A percentile compares a stretch with the other conserved stretches of the same genome.
These are phyloP conservation scores for Cubamyces sp. DNA, from an alignment of 768 basidiomycete genomes.

Conservation along the genomic window DNA sequence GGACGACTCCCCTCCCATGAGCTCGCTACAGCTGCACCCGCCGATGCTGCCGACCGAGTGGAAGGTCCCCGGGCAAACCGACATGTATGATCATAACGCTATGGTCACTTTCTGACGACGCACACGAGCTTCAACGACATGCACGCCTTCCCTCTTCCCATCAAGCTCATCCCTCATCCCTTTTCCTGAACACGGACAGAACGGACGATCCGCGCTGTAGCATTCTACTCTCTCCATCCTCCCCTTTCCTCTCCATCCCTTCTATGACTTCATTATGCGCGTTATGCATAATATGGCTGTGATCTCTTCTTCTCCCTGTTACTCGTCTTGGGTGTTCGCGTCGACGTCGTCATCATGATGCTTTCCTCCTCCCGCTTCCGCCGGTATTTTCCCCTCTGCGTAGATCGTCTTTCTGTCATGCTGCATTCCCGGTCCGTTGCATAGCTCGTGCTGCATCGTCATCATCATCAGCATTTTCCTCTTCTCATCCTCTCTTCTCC, in stretches of 20 bases:
- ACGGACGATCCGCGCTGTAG: slow-evolving; percentile 30
- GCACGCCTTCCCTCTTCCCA: slow-evolving; percentile 13
- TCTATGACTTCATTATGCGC: slow-evolving; percentile 22
- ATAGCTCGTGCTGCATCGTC: slow-evolving; percentile 27
- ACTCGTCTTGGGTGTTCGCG: slow-evolving; percentile 15
- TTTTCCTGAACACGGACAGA: slow-evolving; percentile 25
- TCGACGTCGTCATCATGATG: slow-evolving; percentile 22
- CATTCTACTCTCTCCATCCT: slow-evolving; percentile 16
- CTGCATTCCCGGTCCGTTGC: slow-evolving; percentile 27
- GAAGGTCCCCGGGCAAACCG: slow-evolving; percentile 31
- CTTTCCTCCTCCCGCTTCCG: slow-evolving; percentile 17
- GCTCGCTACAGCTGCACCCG: slow-evolving; percentile 37
- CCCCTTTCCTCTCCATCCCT: slow-evolving; percentile 3
- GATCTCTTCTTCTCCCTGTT: slow-evolving; percentile 5
- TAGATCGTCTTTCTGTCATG: slow-evolving; percentile 24
- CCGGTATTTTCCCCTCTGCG: slow-evolving; percentile 14
- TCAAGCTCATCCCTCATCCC: slow-evolving; percentile 14
- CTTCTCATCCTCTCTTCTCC: slow-evolving; percentile 5
- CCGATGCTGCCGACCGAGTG: slow-evolving; percentile 42
- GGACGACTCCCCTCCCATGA: slow-evolving; percentile 38
- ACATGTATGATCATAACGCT: slow-evolving; percentile 39
- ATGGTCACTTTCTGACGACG: slow-evolving; percentile 40
- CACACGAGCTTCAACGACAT: slow-evolving; percentile 17
- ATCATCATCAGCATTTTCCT: slow-evolving; percentile 20
- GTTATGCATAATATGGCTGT: slow-evolving; percentile 25